phyloP scores from a whole-genome alignment of 2,329 filamentous ascomycete species.

The Diaporthe batatas region DNA sequence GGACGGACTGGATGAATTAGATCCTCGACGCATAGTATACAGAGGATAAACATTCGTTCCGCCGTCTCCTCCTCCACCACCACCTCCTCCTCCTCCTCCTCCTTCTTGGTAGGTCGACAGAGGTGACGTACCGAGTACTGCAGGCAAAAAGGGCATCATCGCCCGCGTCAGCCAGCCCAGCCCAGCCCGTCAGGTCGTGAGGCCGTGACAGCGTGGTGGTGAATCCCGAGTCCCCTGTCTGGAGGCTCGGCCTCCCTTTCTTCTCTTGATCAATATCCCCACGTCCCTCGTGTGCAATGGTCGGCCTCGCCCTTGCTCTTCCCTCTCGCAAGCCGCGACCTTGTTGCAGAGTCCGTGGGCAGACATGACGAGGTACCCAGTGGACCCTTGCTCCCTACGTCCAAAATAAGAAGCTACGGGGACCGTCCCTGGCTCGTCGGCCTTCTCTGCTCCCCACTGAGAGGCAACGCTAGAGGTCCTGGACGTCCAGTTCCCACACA shows the following conservation, averaged over 20 bases:
- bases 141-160: background rate
- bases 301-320: conserved; percentile 36
- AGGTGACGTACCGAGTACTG: background rate
- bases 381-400: conserved; percentile 50
- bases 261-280: conserved; percentile 34
- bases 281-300: conserved; percentile 34
- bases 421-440: conserved; percentile 50
- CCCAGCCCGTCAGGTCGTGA: background rate
- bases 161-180: background rate
- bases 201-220: background rate
- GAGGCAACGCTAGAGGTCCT: conserved; percentile 43
- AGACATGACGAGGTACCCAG: conserved; percentile 44
- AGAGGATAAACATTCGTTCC: conserved; percentile 26
- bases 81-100: background rate
- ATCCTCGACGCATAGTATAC: conserved; percentile 15
- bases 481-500: conserved; percentile 50
- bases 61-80: background rate
- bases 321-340: conserved; percentile 37
- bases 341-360: conserved; percentile 44
- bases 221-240: conserved; percentile 1
- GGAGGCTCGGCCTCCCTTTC: conserved; percentile 37
- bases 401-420: conserved; percentile 49
- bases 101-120: background rate
- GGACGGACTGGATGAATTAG: conserved; percentile 39
- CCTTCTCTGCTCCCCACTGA: conserved; percentile 49